Conservation (phyloP, 2,329 filamentous ascomycete genomes). For the Epichloe festucae region DNA sequence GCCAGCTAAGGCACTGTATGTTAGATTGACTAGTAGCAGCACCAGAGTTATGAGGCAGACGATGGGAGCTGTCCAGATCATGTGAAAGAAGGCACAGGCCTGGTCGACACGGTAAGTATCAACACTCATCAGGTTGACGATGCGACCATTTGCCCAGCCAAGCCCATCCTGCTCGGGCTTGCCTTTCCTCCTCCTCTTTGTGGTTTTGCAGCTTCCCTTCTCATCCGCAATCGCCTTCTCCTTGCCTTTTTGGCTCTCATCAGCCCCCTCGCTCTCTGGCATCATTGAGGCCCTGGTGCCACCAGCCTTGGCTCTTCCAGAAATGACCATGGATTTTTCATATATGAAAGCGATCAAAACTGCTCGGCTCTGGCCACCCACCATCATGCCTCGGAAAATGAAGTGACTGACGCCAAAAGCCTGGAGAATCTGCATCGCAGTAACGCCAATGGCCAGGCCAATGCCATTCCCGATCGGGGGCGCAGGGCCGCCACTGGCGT, state of each 20-base stretch:
- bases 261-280: constrained; percentile 30
- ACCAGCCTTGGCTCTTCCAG: constrained; percentile 75
- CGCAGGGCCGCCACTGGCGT: constrained; percentile 31
- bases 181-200: constrained; percentile 28
- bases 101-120: constrained; percentile 90
- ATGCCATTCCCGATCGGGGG: constrained; percentile 71
- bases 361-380: constrained; percentile 71
- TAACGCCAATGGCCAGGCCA: constrained; percentile 74
- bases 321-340: constrained; percentile 83
- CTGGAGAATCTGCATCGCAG: constrained; percentile 71
- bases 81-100: constrained; percentile 77
- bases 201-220: constrained; percentile 26
- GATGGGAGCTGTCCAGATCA: constrained; percentile 79
- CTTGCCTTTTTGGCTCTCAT: constrained; percentile 28
- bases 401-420: constrained; percentile 79
- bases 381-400: constrained; percentile 83
- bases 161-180: constrained; percentile 44
- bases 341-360: constrained; percentile 80
- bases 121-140: constrained; percentile 88
- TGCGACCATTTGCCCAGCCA: constrained; percentile 86
- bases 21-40: constrained; percentile 73
- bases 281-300: constrained; percentile 31
- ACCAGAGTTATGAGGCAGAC: constrained; percentile 66
- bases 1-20: constrained; percentile 79
- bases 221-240: constrained; percentile 13